Evolutionary conservation across 2,329 filamentous ascomycete species (phyloP).

Genomic region (Stemphylium vesicarium): DNA sequence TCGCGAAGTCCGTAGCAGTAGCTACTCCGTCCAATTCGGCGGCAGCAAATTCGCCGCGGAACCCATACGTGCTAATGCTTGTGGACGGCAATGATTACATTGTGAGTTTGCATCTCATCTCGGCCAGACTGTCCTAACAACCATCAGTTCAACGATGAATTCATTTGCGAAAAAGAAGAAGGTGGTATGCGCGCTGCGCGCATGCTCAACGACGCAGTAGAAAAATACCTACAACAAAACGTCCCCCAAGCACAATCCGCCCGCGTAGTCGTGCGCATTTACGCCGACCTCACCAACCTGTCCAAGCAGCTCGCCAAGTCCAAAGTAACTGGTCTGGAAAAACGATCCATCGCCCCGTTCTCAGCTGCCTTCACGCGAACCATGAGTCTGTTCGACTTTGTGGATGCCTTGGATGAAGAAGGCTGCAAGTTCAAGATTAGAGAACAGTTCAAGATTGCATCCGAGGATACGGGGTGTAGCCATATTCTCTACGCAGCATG

Average conservation of each 20-base stretch:
- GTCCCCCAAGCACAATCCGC: constrained; percentile 52
- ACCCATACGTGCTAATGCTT: constrained; percentile 66
- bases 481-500: constrained; percentile 70
- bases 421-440: constrained; percentile 67
- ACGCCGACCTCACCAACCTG: constrained; percentile 62
- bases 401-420: constrained; percentile 67
- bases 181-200: constrained; percentile 64
- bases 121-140: background rate
- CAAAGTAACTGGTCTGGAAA: constrained; percentile 60
- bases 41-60: constrained; percentile 40
- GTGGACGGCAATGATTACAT: constrained; percentile 68
- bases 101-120: constrained; percentile 16
- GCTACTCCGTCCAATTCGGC: constrained; percentile 34
- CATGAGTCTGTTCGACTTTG: constrained; percentile 65
- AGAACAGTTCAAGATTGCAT: constrained; percentile 59
- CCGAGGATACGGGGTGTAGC: constrained; percentile 66
- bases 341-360: constrained; percentile 63
- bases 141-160: constrained; percentile 56
- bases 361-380: constrained; percentile 63
- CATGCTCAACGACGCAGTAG: constrained; percentile 59
- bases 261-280: constrained; percentile 62
- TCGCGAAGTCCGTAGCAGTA: constrained; percentile 37
- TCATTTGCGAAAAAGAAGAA: constrained; percentile 56
- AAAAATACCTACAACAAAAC: constrained; percentile 39
- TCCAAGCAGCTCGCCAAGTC: constrained; percentile 58